Conservation (phyloP, 768 basidiomycete genomes). For the Boletus coccyginus region DNA sequence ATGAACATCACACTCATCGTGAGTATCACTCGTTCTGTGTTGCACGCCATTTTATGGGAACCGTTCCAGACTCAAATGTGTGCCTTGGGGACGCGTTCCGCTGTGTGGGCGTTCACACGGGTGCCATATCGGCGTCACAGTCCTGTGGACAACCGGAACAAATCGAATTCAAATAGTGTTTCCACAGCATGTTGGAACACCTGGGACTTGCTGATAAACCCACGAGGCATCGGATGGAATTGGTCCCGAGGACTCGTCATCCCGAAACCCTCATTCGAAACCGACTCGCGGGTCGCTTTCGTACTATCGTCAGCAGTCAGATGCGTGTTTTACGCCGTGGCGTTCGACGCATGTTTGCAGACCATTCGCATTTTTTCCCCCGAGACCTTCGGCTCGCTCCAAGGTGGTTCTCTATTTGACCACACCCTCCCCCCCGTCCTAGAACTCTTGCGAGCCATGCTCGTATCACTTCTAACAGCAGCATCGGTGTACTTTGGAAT, state of each 20-base stretch:
- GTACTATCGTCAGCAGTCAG: background rate
- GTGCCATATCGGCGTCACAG: too few species aligned
- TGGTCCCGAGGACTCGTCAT: conserved; percentile 20
- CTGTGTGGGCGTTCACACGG: too few species aligned
- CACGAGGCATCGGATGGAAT: conserved; percentile 29
- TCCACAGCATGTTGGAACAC: conserved; percentile 21
- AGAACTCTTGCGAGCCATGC: conserved; percentile 37
- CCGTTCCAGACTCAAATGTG: too few species aligned
- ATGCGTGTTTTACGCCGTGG: conserved; percentile 8
- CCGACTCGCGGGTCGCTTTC: conserved; percentile 13
- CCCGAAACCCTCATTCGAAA: conserved; percentile 4
- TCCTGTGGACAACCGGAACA: too few species aligned
- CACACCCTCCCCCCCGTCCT: conserved; percentile 30
- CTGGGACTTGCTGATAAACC: conserved; percentile 24
- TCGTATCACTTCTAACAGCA: conserved; percentile 38
- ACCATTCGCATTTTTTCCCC: conserved; percentile 34
- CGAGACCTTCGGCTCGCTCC: conserved; percentile 32
- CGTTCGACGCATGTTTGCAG: conserved; percentile 15
- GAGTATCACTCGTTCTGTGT: too few species aligned
- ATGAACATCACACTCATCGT: too few species aligned
- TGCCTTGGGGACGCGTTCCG: too few species aligned
- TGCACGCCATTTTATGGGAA: too few species aligned
- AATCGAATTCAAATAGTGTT: too few species aligned
- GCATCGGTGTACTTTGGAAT: too few species aligned
- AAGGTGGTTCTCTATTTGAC: conserved; percentile 36